Base-by-base conservation (phyloP, 768 basidiomycete species). In the Hortiboletus campestris region DNA sequence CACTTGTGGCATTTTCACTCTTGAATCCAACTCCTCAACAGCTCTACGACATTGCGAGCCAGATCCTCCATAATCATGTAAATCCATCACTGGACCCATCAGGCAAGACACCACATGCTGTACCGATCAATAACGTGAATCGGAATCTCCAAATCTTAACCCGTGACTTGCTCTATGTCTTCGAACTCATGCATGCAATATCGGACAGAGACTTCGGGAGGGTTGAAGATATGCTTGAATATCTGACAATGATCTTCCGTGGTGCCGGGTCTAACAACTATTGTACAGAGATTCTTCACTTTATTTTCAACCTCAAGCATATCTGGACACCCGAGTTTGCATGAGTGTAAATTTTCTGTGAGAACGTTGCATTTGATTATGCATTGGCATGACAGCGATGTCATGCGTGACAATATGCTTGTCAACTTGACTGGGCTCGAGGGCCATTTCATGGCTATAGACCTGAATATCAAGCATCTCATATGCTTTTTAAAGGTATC, bases 381-480 rank as follows among this genome's bases (percentile, higher is more conserved):
- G 4, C 25, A 25, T 25, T 25, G 25, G 25, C 25, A 25, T 25
- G 25, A 25, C 25, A 25, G 25, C 4, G 25, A 25, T 25, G 25
- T 25, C 25, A 25, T 25, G 25, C 4, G 4, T 25, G 25, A 25
- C 25, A 25, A 25, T 50, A 72, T 72, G 67, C 55, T 77, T 1
- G 49, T 76, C n/a, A 75, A 75, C 39, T 25, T 64, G 0, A 65
- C 68, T 0, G 74, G 75, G 0, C 49, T 70, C 1, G 54, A 66
- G 10, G 72, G 74, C 0, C 71, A 75, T 48, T 63, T 53, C 2
- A 76, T 76, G 73, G 58, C 55, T 0, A 64, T 75, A 13, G 71
- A 76, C 40, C 10, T 72, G 3, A 76, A 78, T 46, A 75, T 76
- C 1, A 70, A 77, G 39, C 75, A 78, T 54, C 42, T 68, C 1